Evolutionary conservation across 495 filamentous ascomycete species (phyloP), one percentile per base, ranked within the genome.

Genomic region (Podospora pseudocomata): DNA sequence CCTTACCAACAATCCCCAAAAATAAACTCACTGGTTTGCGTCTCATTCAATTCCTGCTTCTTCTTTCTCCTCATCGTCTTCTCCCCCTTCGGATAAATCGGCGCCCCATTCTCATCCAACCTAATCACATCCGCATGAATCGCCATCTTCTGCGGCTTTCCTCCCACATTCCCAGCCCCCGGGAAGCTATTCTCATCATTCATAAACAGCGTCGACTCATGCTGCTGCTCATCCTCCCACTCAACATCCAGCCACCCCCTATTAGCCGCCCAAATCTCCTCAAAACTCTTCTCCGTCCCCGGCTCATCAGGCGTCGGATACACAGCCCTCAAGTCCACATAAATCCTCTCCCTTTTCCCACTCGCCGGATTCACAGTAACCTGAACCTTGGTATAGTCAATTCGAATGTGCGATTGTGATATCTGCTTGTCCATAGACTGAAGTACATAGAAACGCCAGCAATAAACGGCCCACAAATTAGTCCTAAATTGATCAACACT

Each of bases 401-500:
- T 81, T 60, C 77, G 71, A 75, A 83, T 82, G 70, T 83, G 82
- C 58, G 80, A 82, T 78, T 82, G 77, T 71, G 80, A 77, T 76
- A 84, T 76, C 77, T 81, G 81, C 58, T 75, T 75, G 60, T 81
- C 77, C 72, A 83, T 73, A 75, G 81, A 85, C 81, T 85, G 80
- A 82, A 85, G 77, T 85, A 85, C 82, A 86, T 75, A 66, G 71
- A 75, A 65, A 63, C 13, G 27, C 30, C 23, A 16, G 19, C 80
- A 84, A 82, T 81, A 73, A 86, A 83, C 81, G 80, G 84, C 83
- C 77, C 86, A 87, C 79, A 80, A 86, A 92, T 97, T 96, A 97
- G 93, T 96, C 93, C 93, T 97, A 85, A 87, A 86, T 88, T 89
- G 85, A 94, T 97, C 93, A 96, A 97, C 87, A 92, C 85, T 72